Percentiles rank a stretch among this genome's conserved stretches.
phyloP scores from a whole-genome alignment of 2,329 filamentous ascomycete species.

The Fusarium verticillioides region DNA sequence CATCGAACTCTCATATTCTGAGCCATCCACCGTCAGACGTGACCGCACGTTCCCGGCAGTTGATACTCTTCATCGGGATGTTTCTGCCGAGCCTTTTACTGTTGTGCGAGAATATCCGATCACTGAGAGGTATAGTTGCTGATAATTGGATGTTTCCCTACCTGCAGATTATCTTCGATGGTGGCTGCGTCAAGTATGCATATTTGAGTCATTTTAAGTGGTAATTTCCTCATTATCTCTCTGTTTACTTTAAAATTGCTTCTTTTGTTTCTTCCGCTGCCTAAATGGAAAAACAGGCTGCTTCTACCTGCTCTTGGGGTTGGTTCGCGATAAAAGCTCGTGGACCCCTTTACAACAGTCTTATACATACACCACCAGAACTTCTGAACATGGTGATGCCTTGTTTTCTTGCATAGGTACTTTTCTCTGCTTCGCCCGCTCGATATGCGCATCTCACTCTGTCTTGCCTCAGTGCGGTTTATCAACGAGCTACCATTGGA shows the following conservation, averaged over 20 bases:
- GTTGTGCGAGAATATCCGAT: slow-evolving; percentile 10
- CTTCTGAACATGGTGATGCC: background rate
- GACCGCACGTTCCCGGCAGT: slow-evolving; percentile 31
- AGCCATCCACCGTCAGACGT: slow-evolving; percentile 43
- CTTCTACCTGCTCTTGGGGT: background rate
- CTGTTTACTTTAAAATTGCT: background rate
- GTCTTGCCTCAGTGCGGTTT: slow-evolving; percentile 18
- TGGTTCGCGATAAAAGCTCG: background rate
- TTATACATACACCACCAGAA: background rate
- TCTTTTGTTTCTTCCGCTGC: slow-evolving; percentile 8
- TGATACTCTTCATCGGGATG: background rate
- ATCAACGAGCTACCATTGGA: slow-evolving; percentile 30
- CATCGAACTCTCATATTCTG: slow-evolving; percentile 10
- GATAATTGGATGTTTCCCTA: slow-evolving; percentile 6
- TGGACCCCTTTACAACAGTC: background rate
- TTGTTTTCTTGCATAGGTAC: background rate
- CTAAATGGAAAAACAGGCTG: slow-evolving; percentile 8
- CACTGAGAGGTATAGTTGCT: slow-evolving; percentile 1
- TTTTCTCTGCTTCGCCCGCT: background rate
- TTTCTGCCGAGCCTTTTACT: slow-evolving; percentile 3
- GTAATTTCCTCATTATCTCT: background rate
- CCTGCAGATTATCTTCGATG: slow-evolving; percentile 30
- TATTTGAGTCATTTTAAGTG: slow-evolving; percentile 41
- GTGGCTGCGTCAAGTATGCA: slow-evolving; percentile 34
- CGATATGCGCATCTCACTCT: slow-evolving; percentile 3